Percentiles rank a stretch among this genome's conserved stretches.
Evolutionary conservation across 257 asterid species (phyloP).

Genomic region (Echites panduratus): DNA sequence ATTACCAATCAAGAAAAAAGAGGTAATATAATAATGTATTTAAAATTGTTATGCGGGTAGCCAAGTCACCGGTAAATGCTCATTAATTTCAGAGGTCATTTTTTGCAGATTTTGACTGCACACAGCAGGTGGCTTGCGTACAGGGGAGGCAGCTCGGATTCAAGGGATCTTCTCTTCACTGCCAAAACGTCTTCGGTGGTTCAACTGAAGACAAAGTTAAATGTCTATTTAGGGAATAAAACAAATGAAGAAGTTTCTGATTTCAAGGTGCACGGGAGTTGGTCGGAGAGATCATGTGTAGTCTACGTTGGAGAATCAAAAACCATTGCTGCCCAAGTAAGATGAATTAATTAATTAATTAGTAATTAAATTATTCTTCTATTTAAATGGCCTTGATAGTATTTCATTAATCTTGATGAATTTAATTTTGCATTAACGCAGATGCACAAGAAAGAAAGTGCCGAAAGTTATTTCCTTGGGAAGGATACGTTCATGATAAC

Average conservation of each 20-base stretch:
- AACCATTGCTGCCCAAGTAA: constrained; percentile 39
- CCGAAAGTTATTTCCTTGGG: constrained; percentile 17
- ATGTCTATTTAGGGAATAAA: constrained; percentile 15
- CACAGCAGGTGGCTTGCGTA: constrained; percentile 18
- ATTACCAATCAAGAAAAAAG: no score
- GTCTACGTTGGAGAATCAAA: constrained; percentile 31
- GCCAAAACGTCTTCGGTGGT: constrained; percentile 14
- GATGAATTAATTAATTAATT: neutral
- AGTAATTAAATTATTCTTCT: neutral
- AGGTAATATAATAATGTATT: no score
- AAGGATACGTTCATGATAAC: constrained; percentile 23
- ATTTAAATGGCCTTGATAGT: neutral
- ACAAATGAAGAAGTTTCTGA: constrained; percentile 29
- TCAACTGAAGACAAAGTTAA: constrained; percentile 14
- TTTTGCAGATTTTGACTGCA: constrained; percentile 14
- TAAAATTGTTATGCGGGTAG: no score
- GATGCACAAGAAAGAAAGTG: constrained; percentile 17
- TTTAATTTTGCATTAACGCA: neutral
- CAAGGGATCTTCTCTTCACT: constrained; percentile 15
- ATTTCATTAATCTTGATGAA: neutral
- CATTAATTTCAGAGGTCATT: no score
- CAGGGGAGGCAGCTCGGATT: constrained; percentile 19
- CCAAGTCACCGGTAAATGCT: no score
- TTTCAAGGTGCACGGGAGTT: constrained; percentile 30
- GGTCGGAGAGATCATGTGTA: constrained; percentile 24